Evolutionary conservation across 2,329 filamentous ascomycete genomes (phyloP), one percentile per base, ranked within the genome.

Genomic region (Botrytis aclada): DNA sequence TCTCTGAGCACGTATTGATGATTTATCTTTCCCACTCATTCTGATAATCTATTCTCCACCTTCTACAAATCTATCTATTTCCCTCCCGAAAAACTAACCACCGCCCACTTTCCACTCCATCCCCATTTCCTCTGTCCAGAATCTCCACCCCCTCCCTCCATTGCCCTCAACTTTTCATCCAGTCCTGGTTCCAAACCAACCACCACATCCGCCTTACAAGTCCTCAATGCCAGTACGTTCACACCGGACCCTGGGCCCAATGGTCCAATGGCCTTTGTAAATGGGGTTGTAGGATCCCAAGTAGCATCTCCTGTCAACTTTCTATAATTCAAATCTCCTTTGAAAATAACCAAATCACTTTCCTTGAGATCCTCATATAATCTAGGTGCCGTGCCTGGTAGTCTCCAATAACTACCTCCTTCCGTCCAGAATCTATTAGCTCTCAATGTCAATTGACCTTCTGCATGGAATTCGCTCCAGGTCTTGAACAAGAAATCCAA

Each of bases 121-220:
- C 94, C 95, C 95, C 95, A 98, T 82, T 93, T 92, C 72, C 96
- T 87, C 37, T 89, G 87, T 39, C 79, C 80, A 65, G 77, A 72
- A 74, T 94, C 90, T 25, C 90, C 92, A 5, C 92, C 93, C 1
- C 92, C 93, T 25, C 87, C 89, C 70, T 93, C 89, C 70, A 84
- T 87, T 14, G 87, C 85, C 77, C 87, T 89, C 70, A 98, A 84
- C 81, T 90, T 89, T 83, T 98, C 94, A 80, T 99, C 96, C 80
- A 92, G 88, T 10, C 95, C 95, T 14, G 89, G 82, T 22, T 90
- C 87, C n/a, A 99, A 85, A 0, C 94, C 95, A 39, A 98, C 96
- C 0, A 98, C 94, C 12, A 97, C 93, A 80, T 99, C 96, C 0
- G 95, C 95, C 84, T 99, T 99, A 86, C 95, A 98, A 0, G 96